Evolutionary conservation across 768 basidiomycete species (phyloP).

Genomic region (Amanita rubescens): DNA sequence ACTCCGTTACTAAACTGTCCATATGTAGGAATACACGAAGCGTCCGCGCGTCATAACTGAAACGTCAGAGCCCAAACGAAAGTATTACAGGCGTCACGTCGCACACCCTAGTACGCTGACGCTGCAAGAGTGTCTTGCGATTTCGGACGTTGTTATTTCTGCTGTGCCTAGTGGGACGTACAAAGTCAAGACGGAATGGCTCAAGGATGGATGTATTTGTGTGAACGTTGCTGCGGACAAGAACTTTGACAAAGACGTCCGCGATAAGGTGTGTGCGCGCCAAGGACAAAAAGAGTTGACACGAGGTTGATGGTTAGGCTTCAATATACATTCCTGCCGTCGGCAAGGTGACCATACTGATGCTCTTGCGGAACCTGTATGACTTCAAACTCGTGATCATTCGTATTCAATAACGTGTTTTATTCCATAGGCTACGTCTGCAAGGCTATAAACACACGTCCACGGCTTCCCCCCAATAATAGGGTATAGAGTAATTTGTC

Average conservation of each 20-base stretch:
- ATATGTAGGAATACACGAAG: constrained; percentile 81
- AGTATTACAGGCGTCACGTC: constrained; percentile 81
- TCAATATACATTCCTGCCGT: constrained; percentile 93
- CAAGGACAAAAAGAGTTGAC: background rate
- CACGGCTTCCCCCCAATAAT: constrained; percentile 5
- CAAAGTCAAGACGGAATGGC: constrained; percentile 80
- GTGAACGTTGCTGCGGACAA: constrained; percentile 92
- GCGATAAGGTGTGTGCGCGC: constrained; percentile 83
- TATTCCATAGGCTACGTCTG: constrained; percentile 40
- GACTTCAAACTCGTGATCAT: constrained; percentile 18
- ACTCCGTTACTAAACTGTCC: background rate
- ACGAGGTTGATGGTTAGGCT: constrained; percentile 62
- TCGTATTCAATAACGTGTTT: constrained; percentile 1
- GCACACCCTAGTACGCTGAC: constrained; percentile 62
- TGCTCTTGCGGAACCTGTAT: constrained; percentile 94
- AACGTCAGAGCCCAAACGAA: constrained; percentile 14
- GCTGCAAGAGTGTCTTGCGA: constrained; percentile 70
- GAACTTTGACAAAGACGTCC: constrained; percentile 91
- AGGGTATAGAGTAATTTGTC: constrained; percentile 7
- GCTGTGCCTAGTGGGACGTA: constrained; percentile 84
- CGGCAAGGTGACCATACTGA: constrained; percentile 96
- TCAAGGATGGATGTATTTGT: constrained; percentile 93
- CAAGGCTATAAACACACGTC: constrained; percentile 40
- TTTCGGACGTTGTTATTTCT: constrained; percentile 90
- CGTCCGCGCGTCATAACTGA: constrained; percentile 49